phyloP scores from a whole-genome alignment of 1,139 yeast species.

The Lizanozyma gosingica region DNA sequence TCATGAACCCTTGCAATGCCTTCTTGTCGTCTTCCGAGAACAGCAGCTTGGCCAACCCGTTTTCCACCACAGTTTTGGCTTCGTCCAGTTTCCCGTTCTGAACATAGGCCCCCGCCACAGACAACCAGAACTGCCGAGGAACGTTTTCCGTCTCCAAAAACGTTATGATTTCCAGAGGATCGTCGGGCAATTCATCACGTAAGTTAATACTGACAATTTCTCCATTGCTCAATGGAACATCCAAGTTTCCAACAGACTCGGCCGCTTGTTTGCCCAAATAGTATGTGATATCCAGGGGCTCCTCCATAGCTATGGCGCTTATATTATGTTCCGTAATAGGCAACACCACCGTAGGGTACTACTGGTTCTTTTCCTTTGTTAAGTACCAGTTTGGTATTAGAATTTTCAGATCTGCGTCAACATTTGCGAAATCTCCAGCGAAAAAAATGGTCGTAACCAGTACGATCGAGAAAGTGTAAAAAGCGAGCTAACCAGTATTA shows the following conservation, averaged over 20 bases:
- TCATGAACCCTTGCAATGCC: conserved; percentile 51
- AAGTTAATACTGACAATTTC: conserved; percentile 66
- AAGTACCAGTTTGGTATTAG: too few species aligned
- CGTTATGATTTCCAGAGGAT: conserved; percentile 71
- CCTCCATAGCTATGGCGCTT: conserved; percentile 20
- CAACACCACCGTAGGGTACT: too few species aligned
- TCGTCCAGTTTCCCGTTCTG: conserved; percentile 49
- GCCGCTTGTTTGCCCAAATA: conserved; percentile 26
- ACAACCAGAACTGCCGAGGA: conserved; percentile 71
- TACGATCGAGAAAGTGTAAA: too few species aligned
- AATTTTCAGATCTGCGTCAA: too few species aligned
- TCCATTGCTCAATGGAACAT: conserved; percentile 56
- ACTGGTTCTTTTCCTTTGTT: too few species aligned
- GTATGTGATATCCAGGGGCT: conserved; percentile 28
- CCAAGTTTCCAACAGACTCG: conserved; percentile 33
- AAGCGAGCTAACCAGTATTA: too few species aligned
- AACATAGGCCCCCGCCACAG: conserved; percentile 76
- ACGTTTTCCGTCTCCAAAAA: conserved; percentile 75
- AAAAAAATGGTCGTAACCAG: too few species aligned
- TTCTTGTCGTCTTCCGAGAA: conserved; percentile 41
- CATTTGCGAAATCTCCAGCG: too few species aligned
- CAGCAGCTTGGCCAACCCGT: conserved; percentile 40
- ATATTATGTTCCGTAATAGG: too few species aligned
- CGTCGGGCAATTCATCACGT: conserved; percentile 74
- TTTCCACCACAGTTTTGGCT: conserved; percentile 54